Conservation (phyloP, 345 rosid species). For the Ailanthus altissimus region DNA sequence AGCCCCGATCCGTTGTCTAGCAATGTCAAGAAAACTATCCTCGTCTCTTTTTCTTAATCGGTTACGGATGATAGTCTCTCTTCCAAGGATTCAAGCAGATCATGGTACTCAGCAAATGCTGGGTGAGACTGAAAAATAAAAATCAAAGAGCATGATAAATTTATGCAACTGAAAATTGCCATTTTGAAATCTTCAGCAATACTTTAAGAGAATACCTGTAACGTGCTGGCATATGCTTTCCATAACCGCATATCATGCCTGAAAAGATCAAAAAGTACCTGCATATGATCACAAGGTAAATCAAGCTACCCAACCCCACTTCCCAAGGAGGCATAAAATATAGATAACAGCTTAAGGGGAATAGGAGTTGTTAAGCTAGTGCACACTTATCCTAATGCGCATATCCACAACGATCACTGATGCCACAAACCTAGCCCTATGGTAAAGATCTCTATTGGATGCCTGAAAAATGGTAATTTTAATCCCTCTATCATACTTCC, state of each 20-base stretch:
- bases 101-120: conserved; percentile 67
- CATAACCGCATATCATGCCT: conserved; percentile 74
- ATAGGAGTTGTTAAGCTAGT: too few species aligned
- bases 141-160: background rate
- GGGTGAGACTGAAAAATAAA: conserved; percentile 56
- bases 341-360: background rate
- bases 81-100: conserved; percentile 64
- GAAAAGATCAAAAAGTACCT: conserved; percentile 93
- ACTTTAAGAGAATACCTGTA: conserved; percentile 49
- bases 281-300: conserved; percentile 19
- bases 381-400: background rate
- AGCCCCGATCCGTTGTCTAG: background rate
- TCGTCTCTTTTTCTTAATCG: conserved; percentile 37
- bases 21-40: background rate
- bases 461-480: background rate
- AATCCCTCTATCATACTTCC: too few species aligned
- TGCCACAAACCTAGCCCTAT: background rate
- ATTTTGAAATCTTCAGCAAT: background rate
- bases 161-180: background rate
- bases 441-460: background rate
- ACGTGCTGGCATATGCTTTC: conserved; percentile 80
- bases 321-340: background rate
- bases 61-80: conserved; percentile 49
- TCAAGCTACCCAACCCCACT: background rate
- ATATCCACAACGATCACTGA: background rate